phyloP scores from a whole-genome alignment of 2,329 filamentous ascomycete species.

The Aspergillus tanneri region DNA sequence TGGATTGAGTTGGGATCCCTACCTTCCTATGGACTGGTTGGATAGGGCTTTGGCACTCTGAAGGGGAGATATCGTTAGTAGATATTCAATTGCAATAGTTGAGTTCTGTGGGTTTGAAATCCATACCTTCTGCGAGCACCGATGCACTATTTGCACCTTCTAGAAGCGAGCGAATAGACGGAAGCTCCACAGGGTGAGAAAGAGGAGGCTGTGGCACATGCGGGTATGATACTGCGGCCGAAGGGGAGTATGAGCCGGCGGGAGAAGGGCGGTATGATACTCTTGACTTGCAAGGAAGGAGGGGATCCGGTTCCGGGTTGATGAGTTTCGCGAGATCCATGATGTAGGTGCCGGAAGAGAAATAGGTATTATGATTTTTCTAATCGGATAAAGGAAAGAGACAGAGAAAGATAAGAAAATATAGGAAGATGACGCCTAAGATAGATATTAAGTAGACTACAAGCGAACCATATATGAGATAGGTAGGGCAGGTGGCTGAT shows the following conservation, averaged over 20 bases:
- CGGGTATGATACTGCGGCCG: slow-evolving; percentile 27
- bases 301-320: slow-evolving; percentile 23
- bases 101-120: slow-evolving; percentile 25
- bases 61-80: not conserved
- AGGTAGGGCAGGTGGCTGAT: not conserved
- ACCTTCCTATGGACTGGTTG: slow-evolving; percentile 29
- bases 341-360: slow-evolving; percentile 12
- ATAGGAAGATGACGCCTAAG: not conserved
- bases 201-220: slow-evolving; percentile 35
- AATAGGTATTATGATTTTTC: slow-evolving; percentile 8
- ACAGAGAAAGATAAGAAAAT: not conserved
- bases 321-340: slow-evolving; percentile 41
- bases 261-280: slow-evolving; percentile 18
- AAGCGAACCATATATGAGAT: slow-evolving; percentile 12
- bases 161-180: slow-evolving; percentile 88
- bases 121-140: slow-evolving; percentile 34
- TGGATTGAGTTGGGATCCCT: slow-evolving; percentile 19
- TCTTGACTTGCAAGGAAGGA: slow-evolving; percentile 16
- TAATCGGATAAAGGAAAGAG: not conserved
- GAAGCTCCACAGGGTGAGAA: slow-evolving; percentile 56
- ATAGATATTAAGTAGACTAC: slow-evolving; percentile 4
- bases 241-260: slow-evolving; percentile 24
- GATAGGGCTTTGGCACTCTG: slow-evolving; percentile 37
- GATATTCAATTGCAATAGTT: not conserved
- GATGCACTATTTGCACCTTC: slow-evolving; percentile 74